phyloP scores from a whole-genome alignment of 2,329 filamentous ascomycete genomes.

The Emmonsia crescens region DNA sequence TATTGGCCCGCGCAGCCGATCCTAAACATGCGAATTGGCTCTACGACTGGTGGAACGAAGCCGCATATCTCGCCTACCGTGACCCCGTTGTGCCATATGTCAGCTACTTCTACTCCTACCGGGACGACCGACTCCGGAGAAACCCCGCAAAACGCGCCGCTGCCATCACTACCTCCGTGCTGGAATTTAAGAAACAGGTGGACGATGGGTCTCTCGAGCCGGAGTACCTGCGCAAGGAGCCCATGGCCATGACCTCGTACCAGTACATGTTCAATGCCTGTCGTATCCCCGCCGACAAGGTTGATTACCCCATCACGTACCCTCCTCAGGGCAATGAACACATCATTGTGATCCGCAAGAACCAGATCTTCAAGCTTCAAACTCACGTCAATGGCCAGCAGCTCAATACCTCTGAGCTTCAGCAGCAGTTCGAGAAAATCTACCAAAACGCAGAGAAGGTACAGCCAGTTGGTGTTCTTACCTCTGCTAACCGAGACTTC shows the following conservation, averaged over 20 bases:
- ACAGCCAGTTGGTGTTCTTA: constrained; percentile 71
- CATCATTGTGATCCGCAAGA: constrained; percentile 84
- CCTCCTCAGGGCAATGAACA: constrained; percentile 65
- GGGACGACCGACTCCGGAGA: constrained; percentile 78
- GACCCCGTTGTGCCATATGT: constrained; percentile 97
- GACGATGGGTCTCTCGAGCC: constrained; percentile 76
- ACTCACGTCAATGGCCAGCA: constrained; percentile 73
- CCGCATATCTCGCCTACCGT: constrained; percentile 83
- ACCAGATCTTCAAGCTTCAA: constrained; percentile 89
- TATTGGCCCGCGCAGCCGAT: constrained; percentile 67
- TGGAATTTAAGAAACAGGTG: constrained; percentile 93
- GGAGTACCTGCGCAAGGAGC: constrained; percentile 96
- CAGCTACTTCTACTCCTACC: constrained; percentile 98
- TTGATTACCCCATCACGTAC: constrained; percentile 78
- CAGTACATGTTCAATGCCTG: constrained; percentile 97
- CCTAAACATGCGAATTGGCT: constrained; percentile 87
- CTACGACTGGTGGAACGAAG: constrained; percentile 95
- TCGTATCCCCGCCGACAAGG: constrained; percentile 70
- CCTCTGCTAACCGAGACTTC: constrained; percentile 83
- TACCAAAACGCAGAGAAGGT: constrained; percentile 65
- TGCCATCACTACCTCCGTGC: constrained; percentile 69
- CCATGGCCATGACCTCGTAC: constrained; percentile 97
- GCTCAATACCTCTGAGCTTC: constrained; percentile 79
- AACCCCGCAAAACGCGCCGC: constrained; percentile 89
- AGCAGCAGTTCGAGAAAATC: constrained; percentile 76